Conservation (phyloP, 805 yeast genomes). For the Schizosaccharomyces octosporus region DNA sequence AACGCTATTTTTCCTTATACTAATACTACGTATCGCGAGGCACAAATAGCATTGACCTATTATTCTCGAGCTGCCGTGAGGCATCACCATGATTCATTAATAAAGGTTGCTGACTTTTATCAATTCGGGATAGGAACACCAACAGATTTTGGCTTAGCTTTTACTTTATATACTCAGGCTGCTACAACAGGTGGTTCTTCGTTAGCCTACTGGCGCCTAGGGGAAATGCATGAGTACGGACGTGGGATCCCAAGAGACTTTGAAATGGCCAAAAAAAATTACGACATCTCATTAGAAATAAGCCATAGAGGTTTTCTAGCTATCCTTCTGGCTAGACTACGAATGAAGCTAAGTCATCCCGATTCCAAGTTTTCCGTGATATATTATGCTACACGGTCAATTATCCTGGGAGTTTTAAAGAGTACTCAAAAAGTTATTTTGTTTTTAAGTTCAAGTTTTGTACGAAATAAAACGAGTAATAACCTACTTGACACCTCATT, state of each 20-base stretch:
- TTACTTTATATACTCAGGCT: slow-evolving; percentile 28
- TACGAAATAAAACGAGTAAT: too few relatives aligned
- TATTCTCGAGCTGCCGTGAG: slow-evolving; percentile 33
- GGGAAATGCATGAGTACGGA: slow-evolving; percentile 74
- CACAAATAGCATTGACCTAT: slow-evolving; percentile 29
- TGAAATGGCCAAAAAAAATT: slow-evolving; percentile 62
- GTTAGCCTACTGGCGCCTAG: slow-evolving; percentile 61
- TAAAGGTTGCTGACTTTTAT: slow-evolving; percentile 58
- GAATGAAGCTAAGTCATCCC: not conserved
- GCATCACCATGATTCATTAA: slow-evolving; percentile 41
- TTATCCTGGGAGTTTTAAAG: too few relatives aligned
- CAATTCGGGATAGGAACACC: slow-evolving; percentile 23
- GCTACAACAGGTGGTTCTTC: slow-evolving; percentile 31
- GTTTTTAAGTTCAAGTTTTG: too few relatives aligned
- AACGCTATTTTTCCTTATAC: not conserved
- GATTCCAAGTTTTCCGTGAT: not conserved
- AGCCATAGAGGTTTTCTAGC: not conserved
- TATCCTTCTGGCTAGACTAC: not conserved
- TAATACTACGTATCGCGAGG: not conserved
- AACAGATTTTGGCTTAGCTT: slow-evolving; percentile 30
- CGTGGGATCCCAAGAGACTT: slow-evolving; percentile 51
- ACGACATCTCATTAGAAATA: slow-evolving; percentile 21
- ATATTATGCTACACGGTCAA: too few relatives aligned
- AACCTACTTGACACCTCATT: too few relatives aligned
- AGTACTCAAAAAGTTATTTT: too few relatives aligned